Evolutionary conservation across 192 early-diverging fungal species (phyloP).

Genomic region (Coemansia sp.): DNA sequence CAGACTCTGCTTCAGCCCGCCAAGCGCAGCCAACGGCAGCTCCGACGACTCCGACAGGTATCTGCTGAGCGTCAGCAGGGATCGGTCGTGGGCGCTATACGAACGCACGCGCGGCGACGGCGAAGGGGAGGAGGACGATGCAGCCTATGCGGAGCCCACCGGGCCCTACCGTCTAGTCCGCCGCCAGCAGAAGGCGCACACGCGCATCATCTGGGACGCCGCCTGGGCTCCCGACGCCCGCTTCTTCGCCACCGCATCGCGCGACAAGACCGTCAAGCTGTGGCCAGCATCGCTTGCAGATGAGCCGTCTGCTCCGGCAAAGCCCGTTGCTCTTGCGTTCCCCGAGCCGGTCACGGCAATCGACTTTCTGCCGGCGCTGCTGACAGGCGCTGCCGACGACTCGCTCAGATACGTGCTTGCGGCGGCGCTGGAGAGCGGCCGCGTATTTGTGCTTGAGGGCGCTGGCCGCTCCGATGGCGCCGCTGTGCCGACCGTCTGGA

Average conservation of each 20-base stretch:
- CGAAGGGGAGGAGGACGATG: not conserved
- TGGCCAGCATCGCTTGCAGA: constrained; percentile 56
- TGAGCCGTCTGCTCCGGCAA: constrained; percentile 14
- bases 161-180: constrained; percentile 60
- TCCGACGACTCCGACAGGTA: constrained; percentile 53
- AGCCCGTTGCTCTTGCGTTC: constrained; percentile 66
- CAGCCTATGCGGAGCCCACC: constrained; percentile 18
- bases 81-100: constrained; percentile 86
- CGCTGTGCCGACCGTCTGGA: constrained; percentile 45
- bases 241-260: constrained; percentile 88
- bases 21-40: not conserved
- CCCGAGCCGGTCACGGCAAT: constrained; percentile 82
- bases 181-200: constrained; percentile 74
- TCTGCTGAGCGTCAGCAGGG: constrained; percentile 80
- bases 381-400: not conserved
- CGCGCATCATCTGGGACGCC: constrained; percentile 91
- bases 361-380: constrained; percentile 60
- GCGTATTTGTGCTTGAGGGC: constrained; percentile 61
- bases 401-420: constrained; percentile 66
- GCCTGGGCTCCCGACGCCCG: constrained; percentile 76
- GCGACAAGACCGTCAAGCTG: constrained; percentile 87
- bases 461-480: not conserved
- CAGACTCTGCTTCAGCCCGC: constrained; percentile 73
- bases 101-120: constrained; percentile 49
- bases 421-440: constrained; percentile 81